Conservation (phyloP, 441 rosid genomes). For the Corymbia calophylla region DNA sequence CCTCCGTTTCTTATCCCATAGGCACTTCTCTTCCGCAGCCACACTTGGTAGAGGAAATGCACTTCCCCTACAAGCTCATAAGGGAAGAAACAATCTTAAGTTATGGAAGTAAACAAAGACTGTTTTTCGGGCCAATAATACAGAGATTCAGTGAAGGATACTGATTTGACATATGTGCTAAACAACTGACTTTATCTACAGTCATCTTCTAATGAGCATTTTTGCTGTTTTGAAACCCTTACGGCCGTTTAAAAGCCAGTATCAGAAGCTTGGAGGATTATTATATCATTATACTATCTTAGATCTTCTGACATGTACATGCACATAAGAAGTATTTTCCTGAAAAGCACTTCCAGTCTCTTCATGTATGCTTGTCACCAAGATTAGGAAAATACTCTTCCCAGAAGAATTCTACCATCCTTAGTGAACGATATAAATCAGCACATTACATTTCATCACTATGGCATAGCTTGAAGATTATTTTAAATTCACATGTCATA, state of each 20-base stretch:
- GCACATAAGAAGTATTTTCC: background rate
- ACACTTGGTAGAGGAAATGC: constrained; percentile 67
- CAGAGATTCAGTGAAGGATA: background rate
- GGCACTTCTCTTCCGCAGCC: constrained; percentile 63
- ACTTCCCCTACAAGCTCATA: constrained; percentile 48
- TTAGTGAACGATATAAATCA: background rate
- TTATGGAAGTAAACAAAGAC: background rate
- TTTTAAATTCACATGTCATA: background rate
- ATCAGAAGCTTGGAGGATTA: background rate
- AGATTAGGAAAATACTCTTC: background rate
- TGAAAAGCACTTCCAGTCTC: background rate
- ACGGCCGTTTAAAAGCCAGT: background rate
- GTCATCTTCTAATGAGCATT: background rate
- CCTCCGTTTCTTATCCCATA: constrained; percentile 49
- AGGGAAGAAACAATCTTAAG: background rate
- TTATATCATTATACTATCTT: background rate
- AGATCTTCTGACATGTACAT: background rate
- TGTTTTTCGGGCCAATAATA: background rate
- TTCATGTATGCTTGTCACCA: background rate
- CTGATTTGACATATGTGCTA: background rate
- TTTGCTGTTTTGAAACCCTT: background rate
- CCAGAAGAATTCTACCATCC: background rate
- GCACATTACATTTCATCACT: background rate
- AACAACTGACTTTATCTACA: background rate
- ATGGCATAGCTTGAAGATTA: background rate